phyloP scores from a whole-genome alignment of 805 yeast species.

The Candida golubevii region DNA sequence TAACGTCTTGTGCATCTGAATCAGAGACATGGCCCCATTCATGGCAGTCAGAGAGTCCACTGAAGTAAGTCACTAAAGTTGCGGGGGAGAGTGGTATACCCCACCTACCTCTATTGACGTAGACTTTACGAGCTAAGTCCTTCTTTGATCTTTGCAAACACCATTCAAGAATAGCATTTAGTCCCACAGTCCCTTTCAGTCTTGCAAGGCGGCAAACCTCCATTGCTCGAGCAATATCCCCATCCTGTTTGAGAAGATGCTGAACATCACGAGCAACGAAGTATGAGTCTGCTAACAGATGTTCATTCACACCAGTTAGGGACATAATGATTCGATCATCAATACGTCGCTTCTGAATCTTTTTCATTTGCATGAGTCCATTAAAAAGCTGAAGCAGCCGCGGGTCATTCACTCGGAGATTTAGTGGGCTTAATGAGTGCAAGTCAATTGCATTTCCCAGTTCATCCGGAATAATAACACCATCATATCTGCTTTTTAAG shows the following conservation, averaged over 20 bases:
- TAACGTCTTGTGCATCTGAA: conserved; percentile 18
- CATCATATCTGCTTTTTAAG: conserved; percentile 30
- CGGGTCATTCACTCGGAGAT: conserved; percentile 20
- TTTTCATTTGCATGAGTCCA: conserved; percentile 25
- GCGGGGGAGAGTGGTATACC: conserved; percentile 50
- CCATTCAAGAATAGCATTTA: conserved; percentile 58
- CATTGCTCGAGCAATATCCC: conserved; percentile 47
- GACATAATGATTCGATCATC: conserved; percentile 48
- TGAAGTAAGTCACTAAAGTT: conserved; percentile 32
- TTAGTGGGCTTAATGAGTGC: conserved; percentile 20
- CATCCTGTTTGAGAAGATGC: conserved; percentile 48
- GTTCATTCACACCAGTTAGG: conserved; percentile 55
- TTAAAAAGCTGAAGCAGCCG: conserved; percentile 25
- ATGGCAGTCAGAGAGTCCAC: conserved; percentile 30
- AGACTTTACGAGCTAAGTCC: conserved; percentile 47
- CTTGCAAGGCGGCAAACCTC: conserved; percentile 46
- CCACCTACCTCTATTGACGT: conserved; percentile 59
- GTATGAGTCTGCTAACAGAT: conserved; percentile 55
- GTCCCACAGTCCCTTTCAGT: conserved; percentile 51
- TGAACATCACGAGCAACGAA: conserved; percentile 51
- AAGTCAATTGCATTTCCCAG: conserved; percentile 24
- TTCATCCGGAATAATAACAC: conserved; percentile 19
- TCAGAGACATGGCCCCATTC: conserved; percentile 31
- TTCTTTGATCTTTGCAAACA: conserved; percentile 40
- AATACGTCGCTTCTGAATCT: conserved; percentile 19